A percentile compares a stretch with the other conserved stretches of the same genome.
phyloP scores from a whole-genome alignment of 2,329 filamentous ascomycete species.

The Camillea tinctor region DNA sequence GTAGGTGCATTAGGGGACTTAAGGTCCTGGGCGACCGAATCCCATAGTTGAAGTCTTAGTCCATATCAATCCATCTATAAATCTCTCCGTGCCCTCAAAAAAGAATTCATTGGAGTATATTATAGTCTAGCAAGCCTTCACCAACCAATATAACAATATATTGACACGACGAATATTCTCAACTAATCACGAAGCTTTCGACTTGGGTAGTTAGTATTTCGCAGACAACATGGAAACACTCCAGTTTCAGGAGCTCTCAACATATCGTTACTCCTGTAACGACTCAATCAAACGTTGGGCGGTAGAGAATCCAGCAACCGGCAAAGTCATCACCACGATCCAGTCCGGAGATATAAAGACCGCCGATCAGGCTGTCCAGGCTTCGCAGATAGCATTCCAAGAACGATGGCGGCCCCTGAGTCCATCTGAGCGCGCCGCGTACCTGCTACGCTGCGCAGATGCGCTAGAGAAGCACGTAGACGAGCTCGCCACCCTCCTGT shows the following conservation, averaged over 20 bases:
- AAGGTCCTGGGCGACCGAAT: not conserved
- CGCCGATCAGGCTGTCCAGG: slow-evolving; percentile 2
- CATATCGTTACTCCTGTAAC: slow-evolving; percentile 3
- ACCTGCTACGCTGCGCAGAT: slow-evolving; percentile 5
- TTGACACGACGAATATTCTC: not conserved
- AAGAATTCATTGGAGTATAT: not conserved
- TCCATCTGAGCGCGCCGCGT: not conserved
- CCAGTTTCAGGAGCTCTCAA: slow-evolving; percentile 5
- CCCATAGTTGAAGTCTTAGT: not conserved
- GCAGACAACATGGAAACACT: not conserved
- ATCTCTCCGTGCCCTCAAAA: not conserved
- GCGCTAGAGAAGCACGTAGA: slow-evolving; percentile 5
- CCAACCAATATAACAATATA: not conserved
- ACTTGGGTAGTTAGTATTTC: not conserved
- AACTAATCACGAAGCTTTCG: not conserved
- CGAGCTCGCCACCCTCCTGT: slow-evolving; percentile 1
- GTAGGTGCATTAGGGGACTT: not conserved
- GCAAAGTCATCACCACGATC: slow-evolving; percentile 5
- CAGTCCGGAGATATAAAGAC: slow-evolving; percentile 1
- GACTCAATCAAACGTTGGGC: slow-evolving; percentile 2
- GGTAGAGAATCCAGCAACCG: slow-evolving; percentile 7
- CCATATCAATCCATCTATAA: not conserved
- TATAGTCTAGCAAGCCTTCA: not conserved
- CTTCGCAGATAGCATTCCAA: slow-evolving; percentile 1
- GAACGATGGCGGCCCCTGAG: slow-evolving; percentile 4